phyloP scores from a whole-genome alignment of 305 asterid species.

The Fraxinus platypoda region DNA sequence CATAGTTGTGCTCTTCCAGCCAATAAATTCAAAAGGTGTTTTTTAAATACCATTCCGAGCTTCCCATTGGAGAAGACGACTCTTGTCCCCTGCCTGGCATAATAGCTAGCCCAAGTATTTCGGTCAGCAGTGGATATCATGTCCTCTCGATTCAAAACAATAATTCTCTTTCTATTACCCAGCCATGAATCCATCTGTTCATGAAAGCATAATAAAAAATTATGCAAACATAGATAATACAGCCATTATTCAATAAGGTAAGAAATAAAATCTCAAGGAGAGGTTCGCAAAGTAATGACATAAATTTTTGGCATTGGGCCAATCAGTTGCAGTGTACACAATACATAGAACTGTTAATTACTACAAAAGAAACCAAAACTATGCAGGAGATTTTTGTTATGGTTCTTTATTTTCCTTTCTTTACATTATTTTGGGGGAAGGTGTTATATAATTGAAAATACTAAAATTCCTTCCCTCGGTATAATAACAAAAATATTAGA shows the following conservation, averaged over 20 bases:
- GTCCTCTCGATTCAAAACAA: conserved; percentile 91
- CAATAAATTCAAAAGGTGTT: background rate
- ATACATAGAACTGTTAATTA: background rate
- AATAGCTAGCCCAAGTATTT: conserved; percentile 93
- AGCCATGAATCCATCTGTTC: conserved; percentile 88
- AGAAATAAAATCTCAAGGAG: background rate
- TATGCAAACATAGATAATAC: conserved; percentile 12
- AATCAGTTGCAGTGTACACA: background rate
- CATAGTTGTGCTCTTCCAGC: background rate
- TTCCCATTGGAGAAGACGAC: conserved; percentile 79
- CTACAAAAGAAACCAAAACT: background rate
- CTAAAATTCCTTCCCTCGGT: background rate
- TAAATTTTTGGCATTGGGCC: background rate
- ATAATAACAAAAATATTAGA: background rate
- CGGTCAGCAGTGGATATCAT: conserved; percentile 89
- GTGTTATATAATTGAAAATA: background rate
- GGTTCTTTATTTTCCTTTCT: background rate
- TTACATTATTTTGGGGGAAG: background rate
- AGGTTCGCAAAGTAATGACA: conserved; percentile 4
- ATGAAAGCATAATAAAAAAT: conserved; percentile 29
- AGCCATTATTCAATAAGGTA: background rate
- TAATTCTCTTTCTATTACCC: conserved; percentile 81
- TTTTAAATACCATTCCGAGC: conserved; percentile 65
- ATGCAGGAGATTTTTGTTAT: background rate
- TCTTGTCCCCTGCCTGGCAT: conserved; percentile 77